Evolutionary conservation across 108 stramenopile species (phyloP).

Genomic region (Discostella stelligeroides): DNA sequence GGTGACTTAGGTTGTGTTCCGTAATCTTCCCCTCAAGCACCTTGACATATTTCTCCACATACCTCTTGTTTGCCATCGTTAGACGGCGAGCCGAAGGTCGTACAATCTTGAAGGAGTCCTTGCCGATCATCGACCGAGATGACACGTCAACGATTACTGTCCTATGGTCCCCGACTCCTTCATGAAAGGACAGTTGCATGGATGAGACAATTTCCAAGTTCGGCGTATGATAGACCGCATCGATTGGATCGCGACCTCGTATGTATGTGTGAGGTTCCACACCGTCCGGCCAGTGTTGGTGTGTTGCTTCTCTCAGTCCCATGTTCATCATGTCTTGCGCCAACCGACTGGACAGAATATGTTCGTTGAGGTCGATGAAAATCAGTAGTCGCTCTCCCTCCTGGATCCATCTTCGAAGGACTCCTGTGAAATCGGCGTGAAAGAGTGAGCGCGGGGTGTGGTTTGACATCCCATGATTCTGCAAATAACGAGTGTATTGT

Average conservation of each 20-base stretch:
- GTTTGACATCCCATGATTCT: background rate
- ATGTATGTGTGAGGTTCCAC: background rate
- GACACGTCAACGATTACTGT: background rate
- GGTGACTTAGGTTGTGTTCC: background rate
- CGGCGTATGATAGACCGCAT: background rate
- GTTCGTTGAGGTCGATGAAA: constrained; percentile 6
- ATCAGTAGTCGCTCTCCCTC: background rate
- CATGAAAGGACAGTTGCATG: too few relatives aligned
- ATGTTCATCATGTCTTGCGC: background rate
- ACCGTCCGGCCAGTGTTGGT: background rate
- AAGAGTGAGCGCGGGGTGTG: background rate
- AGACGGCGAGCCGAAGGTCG: background rate
- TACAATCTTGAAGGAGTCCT: background rate
- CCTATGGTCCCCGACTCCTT: background rate
- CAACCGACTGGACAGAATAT: background rate
- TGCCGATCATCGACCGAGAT: background rate
- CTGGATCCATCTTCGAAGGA: background rate
- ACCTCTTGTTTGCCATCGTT: background rate
- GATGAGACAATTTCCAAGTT: background rate
- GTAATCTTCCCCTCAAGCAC: background rate
- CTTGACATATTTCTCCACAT: background rate
- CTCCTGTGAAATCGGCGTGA: background rate
- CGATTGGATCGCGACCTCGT: background rate
- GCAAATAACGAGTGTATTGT: background rate
- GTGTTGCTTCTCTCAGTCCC: background rate